phyloP scores from a whole-genome alignment of 768 basidiomycete species.

The Asterophora lycoperdoides region DNA sequence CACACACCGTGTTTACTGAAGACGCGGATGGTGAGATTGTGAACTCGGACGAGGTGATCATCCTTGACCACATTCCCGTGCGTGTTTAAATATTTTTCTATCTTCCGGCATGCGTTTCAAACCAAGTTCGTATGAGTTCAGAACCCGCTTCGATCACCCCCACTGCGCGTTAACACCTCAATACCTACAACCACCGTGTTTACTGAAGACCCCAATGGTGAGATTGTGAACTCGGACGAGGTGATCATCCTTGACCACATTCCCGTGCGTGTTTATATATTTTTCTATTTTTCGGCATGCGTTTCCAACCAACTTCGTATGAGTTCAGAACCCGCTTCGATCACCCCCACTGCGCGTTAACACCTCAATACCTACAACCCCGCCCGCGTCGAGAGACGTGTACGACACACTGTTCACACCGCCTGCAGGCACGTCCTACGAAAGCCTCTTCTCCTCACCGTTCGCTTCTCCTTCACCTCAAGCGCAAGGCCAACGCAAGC shows the following conservation, averaged over 20 bases:
- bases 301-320: neutral
- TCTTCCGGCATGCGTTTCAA: neutral
- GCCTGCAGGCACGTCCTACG: conserved; percentile 6
- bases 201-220: conserved; percentile 19
- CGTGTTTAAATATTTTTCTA: neutral
- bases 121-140: no score
- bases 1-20: conserved; percentile 3
- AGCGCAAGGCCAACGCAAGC: neutral
- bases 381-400: no score
- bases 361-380: no score
- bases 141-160: no score
- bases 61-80: conserved; percentile 18
- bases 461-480: neutral
- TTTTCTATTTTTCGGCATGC: neutral
- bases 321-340: no score
- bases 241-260: conserved; percentile 18
- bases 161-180: no score
- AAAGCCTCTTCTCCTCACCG: conserved; percentile 3
- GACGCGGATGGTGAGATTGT: conserved; percentile 23
- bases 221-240: conserved; percentile 21
- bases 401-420: neutral
- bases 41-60: conserved; percentile 19
- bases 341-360: no score
- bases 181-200: neutral
- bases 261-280: conserved; percentile 5